A percentile compares a stretch with the other conserved stretches of the same genome.
phyloP scores from a whole-genome alignment of 2,329 filamentous ascomycete species.

The Alternaria atra region DNA sequence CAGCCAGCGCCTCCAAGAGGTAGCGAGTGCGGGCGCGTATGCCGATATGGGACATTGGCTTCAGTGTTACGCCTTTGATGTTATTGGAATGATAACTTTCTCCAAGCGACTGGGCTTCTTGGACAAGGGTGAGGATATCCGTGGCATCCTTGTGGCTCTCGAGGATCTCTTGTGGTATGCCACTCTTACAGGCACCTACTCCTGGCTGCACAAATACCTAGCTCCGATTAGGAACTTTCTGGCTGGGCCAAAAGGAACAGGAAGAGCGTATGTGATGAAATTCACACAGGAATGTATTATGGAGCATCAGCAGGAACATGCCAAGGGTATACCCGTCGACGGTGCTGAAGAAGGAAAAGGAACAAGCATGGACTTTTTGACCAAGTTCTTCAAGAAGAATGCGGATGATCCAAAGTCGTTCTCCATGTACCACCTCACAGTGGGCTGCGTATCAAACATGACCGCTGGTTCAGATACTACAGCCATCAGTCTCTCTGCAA shows the following conservation, averaged over 20 bases:
- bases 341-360: neutral
- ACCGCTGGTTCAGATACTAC: conserved; percentile 58
- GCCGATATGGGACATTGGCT: conserved; percentile 40
- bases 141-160: conserved; percentile 12
- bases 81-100: conserved; percentile 44
- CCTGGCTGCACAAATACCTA: conserved; percentile 43
- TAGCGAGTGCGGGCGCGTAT: conserved; percentile 29
- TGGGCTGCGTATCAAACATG: conserved; percentile 49
- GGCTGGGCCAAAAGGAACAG: conserved; percentile 38
- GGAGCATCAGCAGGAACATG: conserved; percentile 21
- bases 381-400: conserved; percentile 24
- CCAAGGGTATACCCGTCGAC: conserved; percentile 16
- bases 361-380: conserved; percentile 23
- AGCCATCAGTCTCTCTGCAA: conserved; percentile 47
- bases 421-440: conserved; percentile 48
- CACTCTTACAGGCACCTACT: conserved; percentile 20
- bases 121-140: conserved; percentile 22
- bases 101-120: conserved; percentile 30
- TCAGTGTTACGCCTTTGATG: conserved; percentile 53
- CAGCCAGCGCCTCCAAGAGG: conserved; percentile 32
- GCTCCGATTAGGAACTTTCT: conserved; percentile 51
- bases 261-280: conserved; percentile 42
- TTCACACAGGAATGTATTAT: conserved; percentile 24
- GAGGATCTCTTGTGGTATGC: conserved; percentile 17
- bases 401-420: conserved; percentile 43